phyloP scores from a whole-genome alignment of 2,329 filamentous ascomycete species.

The Drechslera avenae region DNA sequence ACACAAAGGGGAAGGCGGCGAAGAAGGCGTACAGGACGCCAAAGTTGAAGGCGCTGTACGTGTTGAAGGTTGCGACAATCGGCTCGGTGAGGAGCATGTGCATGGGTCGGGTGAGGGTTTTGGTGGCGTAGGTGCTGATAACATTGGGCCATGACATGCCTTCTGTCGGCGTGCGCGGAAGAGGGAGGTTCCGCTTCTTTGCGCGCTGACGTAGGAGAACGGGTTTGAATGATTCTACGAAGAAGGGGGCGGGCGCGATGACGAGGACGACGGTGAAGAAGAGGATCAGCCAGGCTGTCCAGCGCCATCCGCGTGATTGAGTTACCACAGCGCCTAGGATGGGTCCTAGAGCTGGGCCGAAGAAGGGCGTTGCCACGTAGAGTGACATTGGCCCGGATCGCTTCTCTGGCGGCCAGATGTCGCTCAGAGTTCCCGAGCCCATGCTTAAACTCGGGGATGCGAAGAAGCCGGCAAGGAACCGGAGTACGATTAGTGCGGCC shows the following conservation, averaged over 20 bases:
- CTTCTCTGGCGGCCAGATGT: constrained; percentile 39
- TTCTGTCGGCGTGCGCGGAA: constrained; percentile 12
- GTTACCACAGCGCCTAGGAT: constrained; percentile 50
- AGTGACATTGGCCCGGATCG: constrained; percentile 38
- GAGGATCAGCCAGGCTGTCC: constrained; percentile 49
- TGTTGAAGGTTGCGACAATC: constrained; percentile 23
- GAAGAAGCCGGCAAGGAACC: constrained; percentile 54
- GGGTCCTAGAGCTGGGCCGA: constrained; percentile 44
- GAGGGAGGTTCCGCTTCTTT: constrained; percentile 17
- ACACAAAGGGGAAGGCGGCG: constrained; percentile 31
- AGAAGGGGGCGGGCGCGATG: constrained; percentile 46
- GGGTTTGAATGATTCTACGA: constrained; percentile 60
- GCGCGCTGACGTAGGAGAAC: constrained; percentile 49
- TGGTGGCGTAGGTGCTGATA: constrained; percentile 12
- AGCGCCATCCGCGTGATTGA: constrained; percentile 48
- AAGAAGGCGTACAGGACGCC: constrained; percentile 34
- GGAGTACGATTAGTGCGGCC: constrained; percentile 70
- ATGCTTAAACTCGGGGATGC: constrained; percentile 44
- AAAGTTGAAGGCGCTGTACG: constrained; percentile 34
- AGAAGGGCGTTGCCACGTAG: constrained; percentile 45
- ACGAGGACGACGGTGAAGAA: constrained; percentile 45
- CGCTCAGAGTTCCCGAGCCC: constrained; percentile 48
- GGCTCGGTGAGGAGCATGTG: constrained; percentile 46
- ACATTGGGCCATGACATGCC: constrained; percentile 6
- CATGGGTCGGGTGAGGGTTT: constrained; percentile 54